Evolutionary conservation across 129 eudicot species (phyloP), one percentile per base, ranked within the genome.

Genomic region (Deinandra increscens): DNA sequence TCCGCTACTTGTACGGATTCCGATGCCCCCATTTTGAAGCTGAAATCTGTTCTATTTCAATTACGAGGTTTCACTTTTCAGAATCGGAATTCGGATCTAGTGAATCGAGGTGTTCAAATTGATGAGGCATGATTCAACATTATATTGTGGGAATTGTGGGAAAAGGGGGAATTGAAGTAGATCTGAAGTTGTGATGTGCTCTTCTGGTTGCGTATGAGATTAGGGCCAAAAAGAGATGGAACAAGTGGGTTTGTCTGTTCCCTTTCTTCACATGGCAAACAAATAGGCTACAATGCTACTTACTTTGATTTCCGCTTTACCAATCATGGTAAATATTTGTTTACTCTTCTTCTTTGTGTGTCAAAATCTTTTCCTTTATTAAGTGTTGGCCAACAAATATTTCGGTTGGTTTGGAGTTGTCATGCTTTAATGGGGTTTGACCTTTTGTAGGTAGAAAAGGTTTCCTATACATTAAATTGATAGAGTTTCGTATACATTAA

Each of bases 1-100:
- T 66, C 59, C 66, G 84, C 72, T 22, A 81, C 79, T 83, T 83
- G 95, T 26, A 75, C 75, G 3, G 96, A 93, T 46, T 93, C 88
- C 0, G 91, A 77, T 38, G 92, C 73, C 19, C 98, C 98, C 98
- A 93, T 92, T n/a, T 66, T 70, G 33, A 23, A 23, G 14, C 19
- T 51, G 59, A 10, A 26, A n/a, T 34, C 7, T 10, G 46, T 50
- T 18, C 66, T 41, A 46, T 6, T 19, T 19, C n/a, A n/a, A n/a
- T n/a, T n/a, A n/a, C 29, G 78, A 48, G 14, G 67, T 1, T 56
- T 45, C n/a, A n/a, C n/a, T n/a, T n/a, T n/a, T n/a, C 68, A 1
- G 64, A 70, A 68, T 58, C 51, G 56, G 45, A 34, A 65, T 70
- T 60, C 23, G 18, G 43, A 74, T 62, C 65, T 60, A 43, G 11